Conservation (phyloP, 2,329 filamentous ascomycete species). For the Neodidymelliopsis sp. region DNA sequence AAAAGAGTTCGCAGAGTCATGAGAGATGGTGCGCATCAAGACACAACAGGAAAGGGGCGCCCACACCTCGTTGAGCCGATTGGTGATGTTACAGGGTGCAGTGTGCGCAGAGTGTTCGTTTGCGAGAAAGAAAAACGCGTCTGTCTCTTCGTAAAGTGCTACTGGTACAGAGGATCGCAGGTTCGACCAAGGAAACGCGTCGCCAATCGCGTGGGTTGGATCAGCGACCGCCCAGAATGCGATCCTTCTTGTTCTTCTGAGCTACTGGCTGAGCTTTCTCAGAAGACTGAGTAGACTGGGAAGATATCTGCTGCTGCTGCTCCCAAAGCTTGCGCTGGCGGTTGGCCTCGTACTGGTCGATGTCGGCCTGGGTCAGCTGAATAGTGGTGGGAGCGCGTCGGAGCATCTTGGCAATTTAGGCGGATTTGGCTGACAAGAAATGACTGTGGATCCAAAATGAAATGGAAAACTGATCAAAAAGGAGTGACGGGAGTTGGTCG, state of each 20-base stretch:
- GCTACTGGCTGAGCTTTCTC: slow-evolving; percentile 25
- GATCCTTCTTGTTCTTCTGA: slow-evolving; percentile 40
- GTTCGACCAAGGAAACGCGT: not conserved
- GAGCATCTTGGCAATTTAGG: slow-evolving; percentile 59
- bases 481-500: slow-evolving; percentile 8
- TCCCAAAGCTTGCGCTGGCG: slow-evolving; percentile 52
- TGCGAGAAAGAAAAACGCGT: not conserved
- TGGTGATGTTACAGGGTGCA: not conserved
- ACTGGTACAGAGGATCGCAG: not conserved
- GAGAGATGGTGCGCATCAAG: not conserved
- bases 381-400: slow-evolving; percentile 73
- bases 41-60: slow-evolving; percentile 2
- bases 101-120: not conserved
- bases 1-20: not conserved
- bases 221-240: slow-evolving; percentile 38
- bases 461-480: slow-evolving; percentile 4
- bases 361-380: slow-evolving; percentile 72
- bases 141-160: not conserved
- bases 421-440: not conserved
- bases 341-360: slow-evolving; percentile 73
- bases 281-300: slow-evolving; percentile 28
- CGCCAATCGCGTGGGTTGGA: not conserved
- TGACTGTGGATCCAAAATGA: slow-evolving; percentile 4
- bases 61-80: not conserved
- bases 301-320: slow-evolving; percentile 28